Conservation (phyloP, 495 filamentous ascomycete genomes). For the Hypoxylon rickii region DNA sequence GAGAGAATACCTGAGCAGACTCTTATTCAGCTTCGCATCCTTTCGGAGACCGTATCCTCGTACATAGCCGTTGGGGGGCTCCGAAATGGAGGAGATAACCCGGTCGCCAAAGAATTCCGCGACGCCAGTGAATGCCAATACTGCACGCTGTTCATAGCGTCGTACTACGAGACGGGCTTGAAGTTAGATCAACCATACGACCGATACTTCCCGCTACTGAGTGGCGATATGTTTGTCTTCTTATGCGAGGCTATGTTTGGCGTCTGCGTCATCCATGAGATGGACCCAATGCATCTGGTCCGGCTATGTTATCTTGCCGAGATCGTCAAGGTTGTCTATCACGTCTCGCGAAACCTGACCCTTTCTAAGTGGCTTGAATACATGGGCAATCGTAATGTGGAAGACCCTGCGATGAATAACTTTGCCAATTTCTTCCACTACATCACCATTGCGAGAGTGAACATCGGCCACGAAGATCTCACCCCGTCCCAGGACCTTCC, state of each 20-base stretch:
- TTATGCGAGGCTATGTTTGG: slow-evolving; percentile 77
- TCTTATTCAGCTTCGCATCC: slow-evolving; percentile 85
- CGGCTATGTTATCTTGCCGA: slow-evolving; percentile 92
- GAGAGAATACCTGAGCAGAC: slow-evolving; percentile 81
- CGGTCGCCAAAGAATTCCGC: slow-evolving; percentile 68
- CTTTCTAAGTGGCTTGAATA: slow-evolving; percentile 44
- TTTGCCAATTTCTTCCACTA: slow-evolving; percentile 50
- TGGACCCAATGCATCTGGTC: slow-evolving; percentile 81
- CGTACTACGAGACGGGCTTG: slow-evolving; percentile 50
- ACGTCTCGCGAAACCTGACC: slow-evolving; percentile 53
- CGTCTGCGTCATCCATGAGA: slow-evolving; percentile 46
- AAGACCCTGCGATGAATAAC: slow-evolving; percentile 47
- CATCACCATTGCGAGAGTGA: slow-evolving; percentile 41
- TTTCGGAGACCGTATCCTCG: slow-evolving; percentile 84
- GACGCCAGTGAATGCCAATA: slow-evolving; percentile 73
- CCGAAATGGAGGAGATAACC: slow-evolving; percentile 60
- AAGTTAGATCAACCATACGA: slow-evolving; percentile 43
- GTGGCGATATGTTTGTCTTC: slow-evolving; percentile 83
- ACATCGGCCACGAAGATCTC: slow-evolving; percentile 12
- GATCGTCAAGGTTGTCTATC: slow-evolving; percentile 74
- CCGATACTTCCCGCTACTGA: slow-evolving; percentile 68
- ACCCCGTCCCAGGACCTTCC: slow-evolving; percentile 12
- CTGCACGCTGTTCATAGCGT: slow-evolving; percentile 70
- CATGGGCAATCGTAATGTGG: slow-evolving; percentile 37
- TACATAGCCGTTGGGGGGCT: slow-evolving; percentile 80